Base-by-base conservation (phyloP, 495 filamentous ascomycete genomes). In the Aspergillus sparsus region DNA sequence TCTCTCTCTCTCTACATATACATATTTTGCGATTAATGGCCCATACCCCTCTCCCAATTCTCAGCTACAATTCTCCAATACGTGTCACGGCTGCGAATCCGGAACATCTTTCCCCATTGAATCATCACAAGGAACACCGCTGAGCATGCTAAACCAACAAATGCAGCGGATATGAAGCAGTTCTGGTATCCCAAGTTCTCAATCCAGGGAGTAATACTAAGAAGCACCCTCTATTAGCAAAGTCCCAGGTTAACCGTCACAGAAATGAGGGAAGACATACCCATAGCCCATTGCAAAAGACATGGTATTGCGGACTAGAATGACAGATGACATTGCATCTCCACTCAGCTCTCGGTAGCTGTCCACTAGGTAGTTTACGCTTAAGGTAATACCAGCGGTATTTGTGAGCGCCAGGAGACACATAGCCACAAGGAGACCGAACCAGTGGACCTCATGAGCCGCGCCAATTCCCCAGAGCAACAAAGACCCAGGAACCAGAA, bases 401-500 rank as follows among this genome's bases (percentile, higher is more conserved):
- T 84, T 87, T 16, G 80, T 80, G 55, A 83, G 74, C 0, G 83
- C 83, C 0, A 87, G 76, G 13, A 83, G 64, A 52, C 82, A 81
- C 83, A 87, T 87, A 0, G 84, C 85, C 32, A 88, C 80, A 2
- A 87, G 71, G 5, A 85, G 73, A 4, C 85, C 86, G 53, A 87
- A 84, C 83, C 84, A 85, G 53, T 85, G 83, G 5, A 87, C 69
- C 7, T 77, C 63, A 49, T 85, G 82, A 0, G 85, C 85, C 7
- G 85, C 84, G 10, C 86, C 86, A 6, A 89, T 84, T n/a, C 87
- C 86, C 85, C 85, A 90, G 0, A 89, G 78, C 6, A 89, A 75
- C 0, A 88, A 68, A 0, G 83, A 83, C 0, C 70, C 72, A 0
- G 86, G 86, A 4, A 87, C 77, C 9, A 84, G 69, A 31, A 88